phyloP scores from a whole-genome alignment of 2,329 filamentous ascomycete species.

The Talaromyces marneffei region DNA sequence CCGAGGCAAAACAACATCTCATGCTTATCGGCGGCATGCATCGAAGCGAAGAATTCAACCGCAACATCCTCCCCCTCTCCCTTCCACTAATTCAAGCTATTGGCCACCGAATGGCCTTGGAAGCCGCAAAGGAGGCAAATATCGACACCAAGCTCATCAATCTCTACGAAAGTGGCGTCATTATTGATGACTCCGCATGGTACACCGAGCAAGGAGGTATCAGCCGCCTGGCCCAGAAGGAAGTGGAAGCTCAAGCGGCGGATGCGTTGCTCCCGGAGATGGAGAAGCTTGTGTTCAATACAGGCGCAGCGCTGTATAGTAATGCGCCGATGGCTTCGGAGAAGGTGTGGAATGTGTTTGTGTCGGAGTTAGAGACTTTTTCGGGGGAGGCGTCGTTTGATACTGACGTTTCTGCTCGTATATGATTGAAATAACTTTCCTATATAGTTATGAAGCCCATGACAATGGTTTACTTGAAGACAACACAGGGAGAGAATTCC shows the following conservation, averaged over 20 bases:
- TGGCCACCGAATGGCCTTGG: conserved; percentile 21
- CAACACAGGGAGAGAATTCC: too few species aligned
- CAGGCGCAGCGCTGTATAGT: conserved; percentile 8
- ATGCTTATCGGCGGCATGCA: conserved; percentile 9
- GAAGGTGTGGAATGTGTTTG: conserved; percentile 7
- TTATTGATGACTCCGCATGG: conserved; percentile 17
- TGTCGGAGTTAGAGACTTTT: background rate
- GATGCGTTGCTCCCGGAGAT: conserved; percentile 7
- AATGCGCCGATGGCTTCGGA: conserved; percentile 10
- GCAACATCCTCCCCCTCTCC: conserved; percentile 18
- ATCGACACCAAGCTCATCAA: conserved; percentile 13
- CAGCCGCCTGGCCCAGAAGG: background rate
- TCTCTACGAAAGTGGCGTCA: conserved; percentile 16
- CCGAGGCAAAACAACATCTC: conserved; percentile 14
- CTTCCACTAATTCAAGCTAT: conserved; percentile 20
- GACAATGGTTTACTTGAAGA: too few species aligned
- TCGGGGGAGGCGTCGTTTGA: background rate
- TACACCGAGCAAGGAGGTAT: conserved; percentile 15
- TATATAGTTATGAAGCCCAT: too few species aligned
- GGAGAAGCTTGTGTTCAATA: background rate
- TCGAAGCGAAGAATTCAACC: conserved; percentile 19
- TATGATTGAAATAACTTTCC: background rate
- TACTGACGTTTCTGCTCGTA: background rate
- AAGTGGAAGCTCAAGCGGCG: conserved; percentile 3
- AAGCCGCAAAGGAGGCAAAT: conserved; percentile 18